phyloP scores from a whole-genome alignment of 305 asterid species.

The Coffea humblotiana region DNA sequence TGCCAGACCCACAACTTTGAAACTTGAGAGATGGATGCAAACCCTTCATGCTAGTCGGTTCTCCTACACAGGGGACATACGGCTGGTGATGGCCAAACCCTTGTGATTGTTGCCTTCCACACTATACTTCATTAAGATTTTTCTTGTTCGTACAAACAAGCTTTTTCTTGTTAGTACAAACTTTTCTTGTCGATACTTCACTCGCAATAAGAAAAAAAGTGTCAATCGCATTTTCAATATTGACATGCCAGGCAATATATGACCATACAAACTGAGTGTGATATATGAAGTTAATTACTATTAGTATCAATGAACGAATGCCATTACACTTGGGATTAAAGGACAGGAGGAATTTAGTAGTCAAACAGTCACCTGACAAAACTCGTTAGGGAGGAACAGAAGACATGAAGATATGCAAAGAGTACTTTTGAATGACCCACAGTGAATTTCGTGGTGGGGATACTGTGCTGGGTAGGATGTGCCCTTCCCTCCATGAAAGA shows the following conservation, averaged over 20 bases:
- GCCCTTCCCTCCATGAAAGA: conserved; percentile 7
- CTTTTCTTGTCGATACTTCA: too few relatives aligned
- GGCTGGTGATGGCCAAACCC: not conserved
- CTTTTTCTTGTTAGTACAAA: not conserved
- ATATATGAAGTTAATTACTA: too few relatives aligned
- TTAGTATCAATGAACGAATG: not conserved
- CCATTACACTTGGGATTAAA: not conserved
- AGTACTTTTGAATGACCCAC: not conserved
- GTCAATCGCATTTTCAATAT: too few relatives aligned
- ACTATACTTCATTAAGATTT: not conserved
- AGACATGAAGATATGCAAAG: conserved; percentile 6
- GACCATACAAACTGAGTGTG: too few relatives aligned
- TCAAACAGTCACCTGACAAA: conserved; percentile 37
- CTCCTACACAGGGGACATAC: conserved; percentile 5
- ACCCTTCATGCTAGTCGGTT: not conserved
- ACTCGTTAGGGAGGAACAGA: conserved; percentile 44
- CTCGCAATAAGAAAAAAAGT: too few relatives aligned
- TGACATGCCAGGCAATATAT: too few relatives aligned
- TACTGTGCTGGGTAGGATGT: not conserved
- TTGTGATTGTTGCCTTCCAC: not conserved
- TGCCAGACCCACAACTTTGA: conserved; percentile 1
- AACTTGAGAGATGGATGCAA: not conserved
- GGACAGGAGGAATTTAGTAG: conserved; percentile 3
- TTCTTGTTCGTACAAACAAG: not conserved
- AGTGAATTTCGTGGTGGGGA: conserved; percentile 13